Conservation (phyloP, 495 filamentous ascomycete species). For the Aspergillus saccharolyticus region DNA sequence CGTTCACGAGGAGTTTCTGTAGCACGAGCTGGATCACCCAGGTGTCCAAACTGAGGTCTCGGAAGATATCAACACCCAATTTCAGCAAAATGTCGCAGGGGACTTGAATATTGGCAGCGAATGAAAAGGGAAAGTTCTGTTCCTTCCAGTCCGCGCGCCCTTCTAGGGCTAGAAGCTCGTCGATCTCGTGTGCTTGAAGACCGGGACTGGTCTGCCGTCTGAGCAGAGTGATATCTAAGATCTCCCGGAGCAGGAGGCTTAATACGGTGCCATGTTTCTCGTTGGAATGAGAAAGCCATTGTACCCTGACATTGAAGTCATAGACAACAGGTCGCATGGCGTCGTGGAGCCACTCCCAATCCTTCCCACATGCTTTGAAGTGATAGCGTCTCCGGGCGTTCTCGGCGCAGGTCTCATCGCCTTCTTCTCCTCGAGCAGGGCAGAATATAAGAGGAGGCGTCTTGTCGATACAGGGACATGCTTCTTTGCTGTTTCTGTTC, state of each 20-base stretch:
- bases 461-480: slow-evolving; percentile 2
- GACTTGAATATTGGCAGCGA: slow-evolving; percentile 31
- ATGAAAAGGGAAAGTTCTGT: slow-evolving; percentile 28
- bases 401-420: slow-evolving; percentile 16
- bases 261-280: slow-evolving; percentile 27
- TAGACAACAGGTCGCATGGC: slow-evolving; percentile 21
- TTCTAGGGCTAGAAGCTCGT: slow-evolving; percentile 28
- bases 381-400: slow-evolving; percentile 26
- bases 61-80: slow-evolving; percentile 38
- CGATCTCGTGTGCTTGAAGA: slow-evolving; percentile 30
- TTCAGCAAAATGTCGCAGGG: slow-evolving; percentile 31
- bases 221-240: slow-evolving; percentile 33
- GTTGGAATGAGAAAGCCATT: slow-evolving; percentile 25
- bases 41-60: slow-evolving; percentile 33
- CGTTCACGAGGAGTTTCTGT: slow-evolving; percentile 27
- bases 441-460: slow-evolving; percentile 14
- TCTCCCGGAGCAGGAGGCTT: slow-evolving; percentile 30
- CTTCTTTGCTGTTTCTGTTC: not conserved
- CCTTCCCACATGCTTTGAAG: slow-evolving; percentile 24
- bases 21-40: slow-evolving; percentile 35
- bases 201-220: slow-evolving; percentile 20
- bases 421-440: not conserved
- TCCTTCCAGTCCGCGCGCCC: slow-evolving; percentile 9
- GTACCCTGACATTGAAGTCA: not conserved
- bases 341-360: slow-evolving; percentile 35